phyloP scores from a whole-genome alignment of 495 filamentous ascomycete genomes.

The Pseudomonodictys pantanalensis region DNA sequence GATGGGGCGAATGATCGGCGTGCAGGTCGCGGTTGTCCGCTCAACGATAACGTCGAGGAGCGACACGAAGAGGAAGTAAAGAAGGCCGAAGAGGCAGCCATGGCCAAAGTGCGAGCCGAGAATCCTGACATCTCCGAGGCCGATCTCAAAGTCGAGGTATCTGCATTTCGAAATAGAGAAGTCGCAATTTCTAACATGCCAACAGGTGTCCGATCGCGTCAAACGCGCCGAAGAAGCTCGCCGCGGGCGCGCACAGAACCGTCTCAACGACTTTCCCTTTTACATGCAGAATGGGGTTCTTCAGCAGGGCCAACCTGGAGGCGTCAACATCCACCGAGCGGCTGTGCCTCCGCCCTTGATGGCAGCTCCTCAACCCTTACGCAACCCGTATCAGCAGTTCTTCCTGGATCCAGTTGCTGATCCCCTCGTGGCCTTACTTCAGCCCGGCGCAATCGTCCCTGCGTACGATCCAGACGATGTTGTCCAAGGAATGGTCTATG shows the following conservation, averaged over 20 bases:
- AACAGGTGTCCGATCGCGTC: slow-evolving; percentile 58
- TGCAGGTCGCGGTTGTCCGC: slow-evolving; percentile 48
- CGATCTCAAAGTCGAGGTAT: slow-evolving; percentile 57
- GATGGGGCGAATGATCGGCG: slow-evolving; percentile 51
- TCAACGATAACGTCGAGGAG: slow-evolving; percentile 61
- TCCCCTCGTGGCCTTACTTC: too few species aligned
- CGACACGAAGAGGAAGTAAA: slow-evolving; percentile 66
- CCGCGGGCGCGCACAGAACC: background rate
- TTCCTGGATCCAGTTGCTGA: too few species aligned
- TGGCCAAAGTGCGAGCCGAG: slow-evolving; percentile 54
- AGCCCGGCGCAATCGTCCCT: too few species aligned
- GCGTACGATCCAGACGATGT: too few species aligned
- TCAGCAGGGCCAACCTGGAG: background rate
- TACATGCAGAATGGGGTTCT: slow-evolving; percentile 6
- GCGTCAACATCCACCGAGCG: too few species aligned
- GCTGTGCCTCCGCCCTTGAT: too few species aligned
- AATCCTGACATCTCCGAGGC: slow-evolving; percentile 60
- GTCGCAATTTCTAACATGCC: too few species aligned
- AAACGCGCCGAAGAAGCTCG: slow-evolving; percentile 39
- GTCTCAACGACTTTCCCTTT: slow-evolving; percentile 3
- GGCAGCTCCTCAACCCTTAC: too few species aligned
- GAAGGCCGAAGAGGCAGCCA: slow-evolving; percentile 59
- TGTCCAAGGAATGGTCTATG: too few species aligned
- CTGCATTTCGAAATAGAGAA: too few species aligned
- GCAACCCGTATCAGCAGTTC: too few species aligned